phyloP scores from a whole-genome alignment of 306 rosid genomes.

The Spatholobus suberectus region DNA sequence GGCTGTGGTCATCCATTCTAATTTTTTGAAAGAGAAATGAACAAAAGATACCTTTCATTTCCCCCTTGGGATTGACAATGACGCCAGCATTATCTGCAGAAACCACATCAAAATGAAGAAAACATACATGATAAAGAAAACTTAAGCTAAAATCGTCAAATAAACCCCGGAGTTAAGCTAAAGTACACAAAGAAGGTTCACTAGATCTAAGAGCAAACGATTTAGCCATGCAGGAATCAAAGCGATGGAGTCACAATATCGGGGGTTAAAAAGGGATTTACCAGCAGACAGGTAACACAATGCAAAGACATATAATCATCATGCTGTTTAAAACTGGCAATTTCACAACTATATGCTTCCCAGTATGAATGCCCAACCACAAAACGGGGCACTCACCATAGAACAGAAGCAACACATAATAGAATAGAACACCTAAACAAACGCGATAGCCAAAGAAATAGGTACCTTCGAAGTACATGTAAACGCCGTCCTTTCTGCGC shows the following conservation, averaged over 20 bases:
- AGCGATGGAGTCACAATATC: neutral
- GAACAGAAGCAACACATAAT: constrained; percentile 36
- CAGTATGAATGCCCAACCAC: constrained; percentile 32
- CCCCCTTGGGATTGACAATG: constrained; percentile 89
- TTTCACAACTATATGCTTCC: constrained; percentile 44
- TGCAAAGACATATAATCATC: constrained; percentile 33
- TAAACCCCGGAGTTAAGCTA: too few relatives aligned
- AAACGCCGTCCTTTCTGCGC: constrained; percentile 98
- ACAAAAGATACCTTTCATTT: constrained; percentile 73
- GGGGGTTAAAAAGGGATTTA: constrained; percentile 6
- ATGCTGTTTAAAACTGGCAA: constrained; percentile 54
- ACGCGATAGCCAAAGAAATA: too few relatives aligned
- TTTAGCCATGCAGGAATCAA: too few relatives aligned
- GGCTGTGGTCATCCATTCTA: neutral
- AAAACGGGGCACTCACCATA: neutral
- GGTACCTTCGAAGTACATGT: constrained; percentile 89
- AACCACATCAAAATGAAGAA: neutral
- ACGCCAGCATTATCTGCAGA: constrained; percentile 89
- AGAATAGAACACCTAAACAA: too few relatives aligned
- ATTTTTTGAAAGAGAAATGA: neutral
- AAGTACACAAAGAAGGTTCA: neutral
- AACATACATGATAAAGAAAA: neutral
- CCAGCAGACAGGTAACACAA: constrained; percentile 63
- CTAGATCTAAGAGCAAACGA: neutral
- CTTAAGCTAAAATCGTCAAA: neutral